Percentiles rank a stretch among this genome's conserved stretches.
phyloP scores from a whole-genome alignment of 106 monocot species.

The Alisma plantagoaquatica region DNA sequence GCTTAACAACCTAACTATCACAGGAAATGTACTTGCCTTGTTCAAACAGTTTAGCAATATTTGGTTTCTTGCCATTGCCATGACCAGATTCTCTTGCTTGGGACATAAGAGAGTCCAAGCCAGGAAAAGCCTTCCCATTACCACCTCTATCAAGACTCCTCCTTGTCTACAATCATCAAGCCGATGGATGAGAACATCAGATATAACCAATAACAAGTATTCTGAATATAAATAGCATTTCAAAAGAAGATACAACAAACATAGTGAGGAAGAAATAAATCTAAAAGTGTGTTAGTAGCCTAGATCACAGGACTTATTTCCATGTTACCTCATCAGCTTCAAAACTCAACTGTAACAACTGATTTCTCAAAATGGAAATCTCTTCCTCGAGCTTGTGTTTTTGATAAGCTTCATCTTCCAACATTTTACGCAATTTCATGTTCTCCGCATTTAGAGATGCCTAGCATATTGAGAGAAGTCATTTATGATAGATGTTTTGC shows the following conservation, averaged over 20 bases:
- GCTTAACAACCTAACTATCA: no score
- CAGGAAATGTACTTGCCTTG: conserved; percentile 36
- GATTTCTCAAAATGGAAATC: conserved; percentile 58
- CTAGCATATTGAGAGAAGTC: conserved; percentile 24
- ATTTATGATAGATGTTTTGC: neutral
- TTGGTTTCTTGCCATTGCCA: conserved; percentile 69
- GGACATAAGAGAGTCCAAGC: conserved; percentile 72
- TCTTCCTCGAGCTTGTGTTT: conserved; percentile 96
- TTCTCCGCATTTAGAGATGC: conserved; percentile 63
- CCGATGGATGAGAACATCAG: no score
- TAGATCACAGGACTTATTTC: neutral
- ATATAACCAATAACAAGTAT: no score
- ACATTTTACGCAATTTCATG: conserved; percentile 55
- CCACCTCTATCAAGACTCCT: conserved; percentile 84
- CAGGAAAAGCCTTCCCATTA: conserved; percentile 59
- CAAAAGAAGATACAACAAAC: neutral
- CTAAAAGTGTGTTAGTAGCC: neutral
- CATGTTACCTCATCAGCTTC: conserved; percentile 99
- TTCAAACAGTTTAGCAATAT: conserved; percentile 86
- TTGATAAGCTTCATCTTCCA: conserved; percentile 77
- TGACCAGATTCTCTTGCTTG: conserved; percentile 60
- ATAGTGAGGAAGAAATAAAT: neutral
- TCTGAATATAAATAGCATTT: no score
- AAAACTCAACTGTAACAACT: conserved; percentile 74
- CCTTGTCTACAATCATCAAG: conserved; percentile 36